Evolutionary conservation across 371 early-diverging fungal genomes (phyloP).

Genomic region (Phascolomyces articulosus): DNA sequence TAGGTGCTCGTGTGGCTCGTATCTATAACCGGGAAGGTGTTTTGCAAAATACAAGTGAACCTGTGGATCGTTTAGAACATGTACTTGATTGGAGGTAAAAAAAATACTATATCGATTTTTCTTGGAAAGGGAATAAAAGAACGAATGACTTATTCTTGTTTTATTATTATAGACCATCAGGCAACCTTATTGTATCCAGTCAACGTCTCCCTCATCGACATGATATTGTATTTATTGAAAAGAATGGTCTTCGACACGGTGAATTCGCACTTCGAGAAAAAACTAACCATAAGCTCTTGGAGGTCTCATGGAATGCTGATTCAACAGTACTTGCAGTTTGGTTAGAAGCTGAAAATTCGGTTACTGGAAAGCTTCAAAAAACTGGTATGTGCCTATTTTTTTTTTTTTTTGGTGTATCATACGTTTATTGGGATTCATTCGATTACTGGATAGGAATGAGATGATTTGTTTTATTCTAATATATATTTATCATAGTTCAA

Average conservation of each 20-base stretch:
- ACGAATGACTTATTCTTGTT: neutral
- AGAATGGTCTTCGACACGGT: conserved; percentile 94
- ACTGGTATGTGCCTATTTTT: conserved; percentile 23
- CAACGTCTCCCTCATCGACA: conserved; percentile 84
- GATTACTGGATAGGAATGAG: neutral
- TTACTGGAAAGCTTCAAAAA: conserved; percentile 28
- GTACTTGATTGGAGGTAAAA: conserved; percentile 76
- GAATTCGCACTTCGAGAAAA: conserved; percentile 82
- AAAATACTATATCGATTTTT: neutral
- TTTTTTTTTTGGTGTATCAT: too few relatives aligned
- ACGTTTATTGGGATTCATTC: too few relatives aligned
- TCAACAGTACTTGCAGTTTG: conserved; percentile 85
- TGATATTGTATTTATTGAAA: conserved; percentile 92
- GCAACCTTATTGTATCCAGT: conserved; percentile 86
- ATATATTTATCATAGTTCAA: conserved; percentile 57
- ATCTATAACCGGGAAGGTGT: conserved; percentile 88
- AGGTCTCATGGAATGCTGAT: conserved; percentile 87
- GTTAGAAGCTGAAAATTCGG: conserved; percentile 44
- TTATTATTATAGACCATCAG: conserved; percentile 67
- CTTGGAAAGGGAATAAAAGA: neutral
- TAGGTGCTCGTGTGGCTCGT: conserved; percentile 70
- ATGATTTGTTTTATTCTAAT: neutral
- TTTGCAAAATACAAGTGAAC: conserved; percentile 82
- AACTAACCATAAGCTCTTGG: conserved; percentile 47
- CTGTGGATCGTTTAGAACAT: conserved; percentile 82